A percentile compares a stretch with the other conserved stretches of the same genome.
These are phyloP conservation scores for Ilyonectria robusta DNA, from an alignment of 2,329 filamentous ascomycete genomes.

Conservation along the genomic window DNA sequence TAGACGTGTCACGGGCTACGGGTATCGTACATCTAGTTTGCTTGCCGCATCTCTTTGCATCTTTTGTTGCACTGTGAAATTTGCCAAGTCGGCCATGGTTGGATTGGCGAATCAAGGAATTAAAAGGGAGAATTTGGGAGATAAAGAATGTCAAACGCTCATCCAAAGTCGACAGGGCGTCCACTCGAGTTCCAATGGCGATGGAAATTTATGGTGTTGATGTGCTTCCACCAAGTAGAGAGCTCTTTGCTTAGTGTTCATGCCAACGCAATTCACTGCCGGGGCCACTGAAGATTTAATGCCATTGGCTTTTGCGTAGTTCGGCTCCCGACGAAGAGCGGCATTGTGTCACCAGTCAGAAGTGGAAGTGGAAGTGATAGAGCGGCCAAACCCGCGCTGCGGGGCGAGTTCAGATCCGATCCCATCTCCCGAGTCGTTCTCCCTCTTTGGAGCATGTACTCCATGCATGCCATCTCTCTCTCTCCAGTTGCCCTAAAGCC, in stretches of 20 bases:
- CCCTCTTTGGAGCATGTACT: neutral
- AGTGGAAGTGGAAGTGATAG: conserved; percentile 30
- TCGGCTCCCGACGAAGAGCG: conserved; percentile 9
- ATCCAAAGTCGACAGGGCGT: neutral
- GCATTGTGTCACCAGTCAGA: conserved; percentile 8
- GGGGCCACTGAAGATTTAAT: conserved; percentile 24
- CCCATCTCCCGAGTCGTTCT: conserved; percentile 6
- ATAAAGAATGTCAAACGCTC: neutral
- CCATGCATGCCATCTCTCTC: neutral
- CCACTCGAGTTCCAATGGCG: neutral
- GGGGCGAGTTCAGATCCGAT: conserved; percentile 7
- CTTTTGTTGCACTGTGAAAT: conserved; percentile 27
- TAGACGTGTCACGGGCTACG: neutral
- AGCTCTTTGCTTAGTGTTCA: neutral
- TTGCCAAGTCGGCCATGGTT: conserved; percentile 17
- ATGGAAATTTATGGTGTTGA: neutral
- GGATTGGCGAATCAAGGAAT: neutral
- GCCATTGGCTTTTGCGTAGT: neutral
- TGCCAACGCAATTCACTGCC: neutral
- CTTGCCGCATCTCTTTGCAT: conserved; percentile 31
- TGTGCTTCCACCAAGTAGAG: neutral
- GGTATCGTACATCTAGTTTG: conserved; percentile 30
- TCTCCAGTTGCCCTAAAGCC: neutral
- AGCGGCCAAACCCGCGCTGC: conserved; percentile 5
- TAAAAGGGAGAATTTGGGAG: neutral